These are phyloP conservation scores for Lenzites betulinus DNA, from an alignment of 768 basidiomycete species.

Conservation along the genomic window DNA sequence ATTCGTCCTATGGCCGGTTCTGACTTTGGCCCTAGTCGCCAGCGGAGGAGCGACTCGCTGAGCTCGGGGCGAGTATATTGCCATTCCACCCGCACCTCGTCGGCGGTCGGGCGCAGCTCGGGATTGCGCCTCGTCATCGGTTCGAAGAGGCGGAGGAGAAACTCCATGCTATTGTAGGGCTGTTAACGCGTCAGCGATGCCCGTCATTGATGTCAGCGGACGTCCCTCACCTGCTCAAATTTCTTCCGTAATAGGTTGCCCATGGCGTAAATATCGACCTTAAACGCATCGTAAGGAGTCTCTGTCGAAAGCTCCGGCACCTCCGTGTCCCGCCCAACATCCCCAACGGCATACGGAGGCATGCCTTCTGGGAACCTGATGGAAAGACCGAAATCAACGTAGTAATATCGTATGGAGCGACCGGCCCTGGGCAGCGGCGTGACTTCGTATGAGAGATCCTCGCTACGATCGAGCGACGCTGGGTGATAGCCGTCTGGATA, in stretches of 20 bases:
- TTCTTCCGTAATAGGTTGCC: conserved; percentile 25
- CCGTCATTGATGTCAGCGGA: not conserved
- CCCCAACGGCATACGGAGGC: conserved; percentile 14
- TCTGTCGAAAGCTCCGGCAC: conserved; percentile 26
- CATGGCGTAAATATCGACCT: conserved; percentile 26
- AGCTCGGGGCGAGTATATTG: not conserved
- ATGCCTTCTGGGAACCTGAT: conserved; percentile 20
- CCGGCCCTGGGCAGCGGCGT: conserved; percentile 35
- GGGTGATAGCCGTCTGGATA: conserved; percentile 25
- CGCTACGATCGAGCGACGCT: conserved; percentile 31
- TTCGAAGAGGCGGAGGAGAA: conserved; percentile 12
- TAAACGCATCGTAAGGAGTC: conserved; percentile 26
- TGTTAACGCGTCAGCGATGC: not conserved
- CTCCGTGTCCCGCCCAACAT: conserved; percentile 22
- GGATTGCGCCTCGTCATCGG: conserved; percentile 15
- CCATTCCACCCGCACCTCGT: conserved; percentile 10
- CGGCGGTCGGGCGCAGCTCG: conserved; percentile 13
- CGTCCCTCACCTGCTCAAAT: conserved; percentile 19
- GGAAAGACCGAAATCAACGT: conserved; percentile 27
- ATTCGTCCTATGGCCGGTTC: not conserved
- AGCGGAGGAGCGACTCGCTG: not conserved
- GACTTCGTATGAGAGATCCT: conserved; percentile 35
- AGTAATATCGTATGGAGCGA: conserved; percentile 35
- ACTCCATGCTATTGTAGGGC: conserved; percentile 17
- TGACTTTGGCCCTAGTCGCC: not conserved